Evolutionary conservation across 169 alveolate genomes (phyloP).

Genomic region (Hepatocystis sp.): DNA sequence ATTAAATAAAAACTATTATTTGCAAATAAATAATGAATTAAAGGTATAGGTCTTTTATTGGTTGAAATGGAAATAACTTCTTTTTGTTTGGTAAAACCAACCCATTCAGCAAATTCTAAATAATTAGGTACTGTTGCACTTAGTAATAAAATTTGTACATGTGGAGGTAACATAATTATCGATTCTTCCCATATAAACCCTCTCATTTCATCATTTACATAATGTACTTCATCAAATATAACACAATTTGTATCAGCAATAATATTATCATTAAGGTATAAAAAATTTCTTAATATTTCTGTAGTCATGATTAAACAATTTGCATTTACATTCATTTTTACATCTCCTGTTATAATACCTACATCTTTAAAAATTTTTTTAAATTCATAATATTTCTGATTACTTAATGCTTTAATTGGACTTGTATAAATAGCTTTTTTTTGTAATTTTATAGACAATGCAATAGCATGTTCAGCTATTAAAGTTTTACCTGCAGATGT

Average conservation of each 20-base stretch:
- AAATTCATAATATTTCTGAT: constrained; percentile 97
- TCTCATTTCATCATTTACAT: constrained; percentile 96
- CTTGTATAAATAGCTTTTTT: constrained; percentile 97
- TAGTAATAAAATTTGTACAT: constrained; percentile 94
- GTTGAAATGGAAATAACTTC: constrained; percentile 96
- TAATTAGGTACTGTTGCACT: constrained; percentile 99
- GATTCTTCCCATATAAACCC: constrained; percentile 99
- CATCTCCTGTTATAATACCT: constrained; percentile 99
- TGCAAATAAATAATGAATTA: constrained; percentile 93
- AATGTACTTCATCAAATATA: constrained; percentile 99
- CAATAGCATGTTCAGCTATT: constrained; percentile 99
- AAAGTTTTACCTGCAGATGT: constrained; percentile 99
- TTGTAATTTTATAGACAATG: constrained; percentile 93
- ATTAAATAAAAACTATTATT: constrained; percentile 57
- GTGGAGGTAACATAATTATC: constrained; percentile 94
- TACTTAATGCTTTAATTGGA: constrained; percentile 99
- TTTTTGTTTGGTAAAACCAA: constrained; percentile 93
- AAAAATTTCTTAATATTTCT: constrained; percentile 95
- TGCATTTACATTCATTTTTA: constrained; percentile 95
- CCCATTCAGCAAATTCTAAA: constrained; percentile 99
- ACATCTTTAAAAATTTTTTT: constrained; percentile 89
- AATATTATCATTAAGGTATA: constrained; percentile 90
- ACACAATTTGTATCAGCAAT: constrained; percentile 96
- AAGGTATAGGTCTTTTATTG: constrained; percentile 96
- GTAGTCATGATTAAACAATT: constrained; percentile 98